Conservation (phyloP, 805 yeast genomes). For the Kockiozyma suomiensis region DNA sequence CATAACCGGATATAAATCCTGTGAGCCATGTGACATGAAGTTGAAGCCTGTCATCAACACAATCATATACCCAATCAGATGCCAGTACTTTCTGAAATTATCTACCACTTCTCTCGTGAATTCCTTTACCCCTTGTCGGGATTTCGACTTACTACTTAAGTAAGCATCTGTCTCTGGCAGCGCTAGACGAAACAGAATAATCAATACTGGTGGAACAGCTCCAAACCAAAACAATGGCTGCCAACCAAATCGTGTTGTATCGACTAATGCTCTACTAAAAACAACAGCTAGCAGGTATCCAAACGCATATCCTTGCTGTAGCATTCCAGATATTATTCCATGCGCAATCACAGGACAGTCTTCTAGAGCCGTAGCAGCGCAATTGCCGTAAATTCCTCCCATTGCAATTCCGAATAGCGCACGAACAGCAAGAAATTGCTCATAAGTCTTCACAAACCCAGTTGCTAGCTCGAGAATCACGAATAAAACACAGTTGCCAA, state of each 20-base stretch:
- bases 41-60: slow-evolving; percentile 71
- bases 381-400: slow-evolving; percentile 72
- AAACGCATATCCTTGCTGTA: slow-evolving; percentile 79
- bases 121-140: neutral
- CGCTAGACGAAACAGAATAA: slow-evolving; percentile 58
- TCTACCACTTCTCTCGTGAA: slow-evolving; percentile 35
- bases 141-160: slow-evolving; percentile 7
- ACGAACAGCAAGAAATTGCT: slow-evolving; percentile 62
- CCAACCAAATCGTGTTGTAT: slow-evolving; percentile 59
- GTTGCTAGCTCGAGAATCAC: slow-evolving; percentile 63
- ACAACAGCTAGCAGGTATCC: slow-evolving; percentile 67
- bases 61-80: slow-evolving; percentile 57
- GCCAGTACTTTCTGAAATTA: slow-evolving; percentile 48
- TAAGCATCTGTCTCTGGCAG: slow-evolving; percentile 59
- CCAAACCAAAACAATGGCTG: slow-evolving; percentile 73
- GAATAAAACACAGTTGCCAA: slow-evolving; percentile 55
- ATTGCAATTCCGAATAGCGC: slow-evolving; percentile 68
- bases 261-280: slow-evolving; percentile 60
- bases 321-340: slow-evolving; percentile 66
- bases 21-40: slow-evolving; percentile 73
- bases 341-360: slow-evolving; percentile 62
- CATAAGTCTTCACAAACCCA: slow-evolving; percentile 63
- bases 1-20: slow-evolving; percentile 70
- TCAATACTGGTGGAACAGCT: slow-evolving; percentile 63
- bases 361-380: slow-evolving; percentile 67